Conservation (phyloP, 2,329 filamentous ascomycete genomes). For the Gremmenia infestans region DNA sequence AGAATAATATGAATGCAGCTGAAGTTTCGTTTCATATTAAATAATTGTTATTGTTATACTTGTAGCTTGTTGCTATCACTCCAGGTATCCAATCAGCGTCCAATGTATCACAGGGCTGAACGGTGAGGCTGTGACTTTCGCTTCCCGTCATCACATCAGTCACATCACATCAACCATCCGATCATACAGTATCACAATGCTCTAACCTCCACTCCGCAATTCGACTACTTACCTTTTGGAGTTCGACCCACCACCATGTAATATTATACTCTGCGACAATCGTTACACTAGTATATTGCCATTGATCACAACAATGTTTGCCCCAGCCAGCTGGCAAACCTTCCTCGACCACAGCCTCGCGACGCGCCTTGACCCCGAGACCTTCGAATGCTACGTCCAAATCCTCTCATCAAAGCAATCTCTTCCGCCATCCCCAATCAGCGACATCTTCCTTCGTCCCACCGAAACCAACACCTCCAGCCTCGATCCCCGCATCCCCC, state of each 20-base stretch:
- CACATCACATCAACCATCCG: not conserved
- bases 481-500: constrained; percentile 54
- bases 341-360: constrained; percentile 49
- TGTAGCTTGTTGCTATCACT: not conserved
- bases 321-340: constrained; percentile 11
- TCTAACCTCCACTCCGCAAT: too few species aligned
- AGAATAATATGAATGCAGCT: not conserved
- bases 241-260: too few species aligned
- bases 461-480: constrained; percentile 38
- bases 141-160: not conserved
- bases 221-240: too few species aligned
- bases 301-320: constrained; percentile 6
- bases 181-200: not conserved
- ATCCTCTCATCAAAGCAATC: constrained; percentile 48
- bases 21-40: not conserved
- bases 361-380: constrained; percentile 46
- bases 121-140: not conserved
- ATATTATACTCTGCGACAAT: too few species aligned
- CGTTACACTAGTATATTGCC: too few species aligned
- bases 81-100: not conserved
- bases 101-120: constrained; percentile 8
- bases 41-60: not conserved
- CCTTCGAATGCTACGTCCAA: constrained; percentile 48
- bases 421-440: constrained; percentile 46
- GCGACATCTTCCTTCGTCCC: constrained; percentile 55